Conservation (phyloP, 2,329 filamentous ascomycete genomes). For the Penicillium sp. region DNA sequence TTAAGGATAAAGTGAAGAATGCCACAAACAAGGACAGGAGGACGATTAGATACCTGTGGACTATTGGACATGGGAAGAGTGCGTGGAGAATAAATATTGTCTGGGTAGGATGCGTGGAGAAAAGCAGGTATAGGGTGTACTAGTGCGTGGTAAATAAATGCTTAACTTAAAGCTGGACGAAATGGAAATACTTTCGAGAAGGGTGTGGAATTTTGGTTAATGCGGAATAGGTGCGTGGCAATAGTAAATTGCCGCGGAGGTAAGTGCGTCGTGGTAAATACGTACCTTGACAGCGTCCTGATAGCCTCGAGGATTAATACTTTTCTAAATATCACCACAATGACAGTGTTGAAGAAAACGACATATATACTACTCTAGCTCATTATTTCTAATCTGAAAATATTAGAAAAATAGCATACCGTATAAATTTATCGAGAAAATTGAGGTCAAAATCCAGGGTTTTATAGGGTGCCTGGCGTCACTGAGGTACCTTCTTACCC, state of each 20-base stretch:
- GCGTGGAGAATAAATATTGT: neutral
- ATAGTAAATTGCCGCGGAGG: accelerated
- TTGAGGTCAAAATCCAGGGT: neutral
- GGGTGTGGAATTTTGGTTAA: neutral
- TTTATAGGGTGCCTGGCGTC: neutral
- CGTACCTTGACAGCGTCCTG: neutral
- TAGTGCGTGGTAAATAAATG: neutral
- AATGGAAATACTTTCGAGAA: neutral
- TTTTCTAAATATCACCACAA: neutral
- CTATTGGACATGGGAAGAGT: neutral
- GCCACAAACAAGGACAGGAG: neutral
- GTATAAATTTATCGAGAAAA: neutral
- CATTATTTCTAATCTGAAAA: neutral
- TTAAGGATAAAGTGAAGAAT: neutral
- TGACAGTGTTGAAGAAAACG: neutral
- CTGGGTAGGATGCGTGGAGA: neutral
- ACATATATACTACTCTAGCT: neutral
- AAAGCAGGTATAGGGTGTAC: too few species aligned
- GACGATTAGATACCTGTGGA: too few species aligned
- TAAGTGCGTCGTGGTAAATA: neutral
- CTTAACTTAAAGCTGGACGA: neutral
- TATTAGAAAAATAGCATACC: neutral
- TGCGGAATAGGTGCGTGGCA: neutral
- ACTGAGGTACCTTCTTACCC: neutral
- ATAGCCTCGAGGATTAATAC: neutral